Evolutionary conservation across 768 basidiomycete species (phyloP).

Genomic region (Strobilomyces dryophilus): DNA sequence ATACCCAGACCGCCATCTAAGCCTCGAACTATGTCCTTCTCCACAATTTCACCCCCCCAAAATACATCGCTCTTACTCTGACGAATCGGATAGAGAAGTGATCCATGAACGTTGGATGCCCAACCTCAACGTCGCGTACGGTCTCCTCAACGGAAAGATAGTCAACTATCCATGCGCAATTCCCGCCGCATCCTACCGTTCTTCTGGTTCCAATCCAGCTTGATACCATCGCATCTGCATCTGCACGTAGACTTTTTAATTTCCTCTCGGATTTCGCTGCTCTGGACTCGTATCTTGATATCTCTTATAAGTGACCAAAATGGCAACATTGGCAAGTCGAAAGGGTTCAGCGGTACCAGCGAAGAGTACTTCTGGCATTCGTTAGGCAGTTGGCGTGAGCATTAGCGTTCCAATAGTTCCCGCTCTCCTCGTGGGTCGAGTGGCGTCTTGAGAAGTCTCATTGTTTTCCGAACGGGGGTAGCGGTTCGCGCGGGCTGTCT

Average conservation of each 20-base stretch:
- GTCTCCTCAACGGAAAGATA: conserved; percentile 34
- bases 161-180: conserved; percentile 26
- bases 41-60: conserved; percentile 49
- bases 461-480: too few relatives aligned
- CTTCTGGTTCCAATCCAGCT: conserved; percentile 34
- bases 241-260: conserved; percentile 19
- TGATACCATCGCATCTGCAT: conserved; percentile 21
- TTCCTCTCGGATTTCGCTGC: conserved; percentile 25
- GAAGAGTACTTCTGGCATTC: too few relatives aligned
- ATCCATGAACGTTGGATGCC: conserved; percentile 69
- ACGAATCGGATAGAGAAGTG: conserved; percentile 54
- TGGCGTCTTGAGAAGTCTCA: too few relatives aligned
- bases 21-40: conserved; percentile 46
- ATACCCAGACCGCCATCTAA: conserved; percentile 35
- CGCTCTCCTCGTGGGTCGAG: too few relatives aligned
- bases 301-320: conserved; percentile 3
- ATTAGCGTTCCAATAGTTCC: too few relatives aligned
- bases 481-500: too few relatives aligned
- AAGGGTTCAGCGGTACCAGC: too few relatives aligned
- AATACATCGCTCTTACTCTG: conserved; percentile 58
- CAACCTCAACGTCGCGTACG: conserved; percentile 34
- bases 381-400: too few relatives aligned
- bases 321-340: neutral
- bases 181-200: conserved; percentile 23
- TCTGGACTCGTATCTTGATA: conserved; percentile 31